These are phyloP conservation scores for Camellia sinensis DNA, from an alignment of 148 eudicot genomes.

Conservation along the genomic window DNA sequence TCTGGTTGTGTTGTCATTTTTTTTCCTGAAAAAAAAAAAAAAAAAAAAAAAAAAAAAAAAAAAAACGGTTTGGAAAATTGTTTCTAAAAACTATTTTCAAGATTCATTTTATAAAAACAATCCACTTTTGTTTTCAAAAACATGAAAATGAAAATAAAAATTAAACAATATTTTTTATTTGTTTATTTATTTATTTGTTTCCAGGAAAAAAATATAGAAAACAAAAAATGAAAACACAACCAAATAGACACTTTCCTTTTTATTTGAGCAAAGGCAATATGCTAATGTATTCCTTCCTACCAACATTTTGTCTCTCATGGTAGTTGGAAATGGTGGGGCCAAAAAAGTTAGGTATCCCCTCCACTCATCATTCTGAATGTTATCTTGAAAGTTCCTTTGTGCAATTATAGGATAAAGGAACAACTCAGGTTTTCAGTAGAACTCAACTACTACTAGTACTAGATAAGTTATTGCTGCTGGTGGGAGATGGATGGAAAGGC, in stretches of 20 bases:
- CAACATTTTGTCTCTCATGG: neutral
- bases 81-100: too few species aligned
- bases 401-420: neutral
- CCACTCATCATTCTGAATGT: neutral
- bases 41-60: too few species aligned
- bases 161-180: too few species aligned
- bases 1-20: too few species aligned
- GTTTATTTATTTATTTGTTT: too few species aligned
- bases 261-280: neutral
- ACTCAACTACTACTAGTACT: neutral
- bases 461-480: neutral
- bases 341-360: neutral
- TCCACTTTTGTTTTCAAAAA: too few species aligned
- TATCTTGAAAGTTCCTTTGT: neutral
- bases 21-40: too few species aligned
- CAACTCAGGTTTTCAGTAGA: neutral
- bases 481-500: neutral
- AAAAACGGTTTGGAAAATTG: too few species aligned
- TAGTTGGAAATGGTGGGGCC: slow-evolving; percentile 4
- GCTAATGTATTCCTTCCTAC: neutral
- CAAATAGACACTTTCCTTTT: neutral
- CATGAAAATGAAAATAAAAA: too few species aligned
- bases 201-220: too few species aligned
- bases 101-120: too few species aligned
- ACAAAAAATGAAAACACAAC: too few species aligned